These are phyloP conservation scores for Parastagonospora avenae DNA, from an alignment of 2,329 filamentous ascomycete genomes.

Conservation along the genomic window DNA sequence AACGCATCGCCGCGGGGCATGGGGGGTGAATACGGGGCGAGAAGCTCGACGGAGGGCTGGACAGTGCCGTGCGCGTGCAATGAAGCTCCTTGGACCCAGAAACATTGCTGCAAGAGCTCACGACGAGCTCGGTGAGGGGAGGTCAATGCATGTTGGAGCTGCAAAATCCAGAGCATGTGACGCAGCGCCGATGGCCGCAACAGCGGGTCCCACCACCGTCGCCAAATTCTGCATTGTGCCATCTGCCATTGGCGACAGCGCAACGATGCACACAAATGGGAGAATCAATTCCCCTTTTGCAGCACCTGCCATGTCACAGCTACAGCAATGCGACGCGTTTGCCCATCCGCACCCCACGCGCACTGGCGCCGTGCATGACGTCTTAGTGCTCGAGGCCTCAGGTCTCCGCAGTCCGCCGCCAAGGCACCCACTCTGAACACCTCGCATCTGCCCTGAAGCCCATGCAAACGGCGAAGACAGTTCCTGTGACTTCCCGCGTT, in stretches of 20 bases:
- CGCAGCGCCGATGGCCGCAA: constrained; percentile 10
- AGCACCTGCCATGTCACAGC: background rate
- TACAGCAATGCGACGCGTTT: background rate
- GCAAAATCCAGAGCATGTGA: constrained; percentile 11
- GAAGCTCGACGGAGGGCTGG: constrained; percentile 13
- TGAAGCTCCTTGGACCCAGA: constrained; percentile 8
- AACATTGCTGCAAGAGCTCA: constrained; percentile 27
- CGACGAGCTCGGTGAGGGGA: constrained; percentile 17
- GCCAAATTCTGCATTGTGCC: background rate
- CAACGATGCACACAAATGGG: background rate
- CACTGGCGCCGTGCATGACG: constrained; percentile 12
- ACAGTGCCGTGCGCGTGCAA: constrained; percentile 8
- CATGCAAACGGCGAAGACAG: background rate
- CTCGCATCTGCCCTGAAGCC: too few relatives aligned
- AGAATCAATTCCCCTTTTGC: background rate
- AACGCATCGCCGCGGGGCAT: constrained; percentile 11
- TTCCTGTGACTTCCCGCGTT: constrained; percentile 7
- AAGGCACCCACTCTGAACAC: too few relatives aligned
- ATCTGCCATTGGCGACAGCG: background rate
- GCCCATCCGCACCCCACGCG: background rate
- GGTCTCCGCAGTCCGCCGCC: background rate
- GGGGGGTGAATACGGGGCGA: background rate
- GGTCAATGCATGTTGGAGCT: constrained; percentile 8
- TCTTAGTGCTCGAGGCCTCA: constrained; percentile 5
- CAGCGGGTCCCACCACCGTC: constrained; percentile 3